These are phyloP conservation scores for Conringia planisiliqua DNA, from an alignment of 345 rosid genomes.

Conservation along the genomic window DNA sequence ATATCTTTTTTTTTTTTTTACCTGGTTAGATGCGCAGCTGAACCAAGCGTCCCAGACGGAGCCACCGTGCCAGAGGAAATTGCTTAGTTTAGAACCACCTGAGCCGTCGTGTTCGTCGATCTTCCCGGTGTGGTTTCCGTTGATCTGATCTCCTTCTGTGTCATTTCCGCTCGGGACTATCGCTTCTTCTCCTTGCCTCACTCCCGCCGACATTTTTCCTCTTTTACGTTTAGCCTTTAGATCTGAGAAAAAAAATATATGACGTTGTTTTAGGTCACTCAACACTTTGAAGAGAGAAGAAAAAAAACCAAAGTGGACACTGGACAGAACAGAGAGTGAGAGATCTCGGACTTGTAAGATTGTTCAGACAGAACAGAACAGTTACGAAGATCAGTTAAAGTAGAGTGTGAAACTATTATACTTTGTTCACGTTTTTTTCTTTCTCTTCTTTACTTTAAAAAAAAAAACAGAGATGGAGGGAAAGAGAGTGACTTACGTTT, in stretches of 20 bases:
- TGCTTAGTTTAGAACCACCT: slow-evolving; percentile 50
- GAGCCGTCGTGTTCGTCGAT: slow-evolving; percentile 33
- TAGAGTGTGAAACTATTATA: not conserved
- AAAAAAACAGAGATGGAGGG: not conserved
- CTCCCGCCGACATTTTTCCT: slow-evolving; percentile 54
- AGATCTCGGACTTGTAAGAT: too few relatives aligned
- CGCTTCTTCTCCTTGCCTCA: slow-evolving; percentile 69
- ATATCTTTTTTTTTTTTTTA: slow-evolving; percentile 1
- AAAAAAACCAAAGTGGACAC: not conserved
- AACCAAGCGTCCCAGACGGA: slow-evolving; percentile 99
- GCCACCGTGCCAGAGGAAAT: slow-evolving; percentile 94
- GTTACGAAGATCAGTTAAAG: not conserved
- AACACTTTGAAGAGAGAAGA: not conserved
- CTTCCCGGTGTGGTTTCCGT: slow-evolving; percentile 35
- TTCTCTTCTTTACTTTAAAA: not conserved
- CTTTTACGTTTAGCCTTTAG: slow-evolving; percentile 1
- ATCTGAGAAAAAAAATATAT: slow-evolving; percentile 37
- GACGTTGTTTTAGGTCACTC: not conserved
- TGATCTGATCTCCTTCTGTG: slow-evolving; percentile 39
- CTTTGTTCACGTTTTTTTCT: slow-evolving; percentile 17
- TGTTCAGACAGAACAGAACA: too few relatives aligned
- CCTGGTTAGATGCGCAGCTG: slow-evolving; percentile 98
- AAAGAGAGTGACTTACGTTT: slow-evolving; percentile 23
- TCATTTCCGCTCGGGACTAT: slow-evolving; percentile 61
- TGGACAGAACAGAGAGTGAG: too few relatives aligned